Conservation (phyloP, 2,329 filamentous ascomycete species). For the Fusarium miscanthi region DNA sequence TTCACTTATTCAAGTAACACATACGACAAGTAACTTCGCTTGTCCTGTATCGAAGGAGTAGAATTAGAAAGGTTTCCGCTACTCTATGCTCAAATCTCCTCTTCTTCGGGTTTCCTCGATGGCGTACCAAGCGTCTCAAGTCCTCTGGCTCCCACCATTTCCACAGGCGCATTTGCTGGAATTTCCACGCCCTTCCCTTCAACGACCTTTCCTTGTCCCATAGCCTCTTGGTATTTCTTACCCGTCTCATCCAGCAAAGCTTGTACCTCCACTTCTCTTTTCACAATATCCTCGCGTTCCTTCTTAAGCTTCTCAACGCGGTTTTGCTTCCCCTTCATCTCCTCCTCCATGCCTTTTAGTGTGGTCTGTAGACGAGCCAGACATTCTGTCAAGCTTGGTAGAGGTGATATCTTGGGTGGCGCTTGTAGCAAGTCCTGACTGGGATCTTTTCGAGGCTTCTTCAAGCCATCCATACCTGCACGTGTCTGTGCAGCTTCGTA, state of each 20-base stretch:
- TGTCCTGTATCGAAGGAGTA: background rate
- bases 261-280: conserved; percentile 83
- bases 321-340: conserved; percentile 68
- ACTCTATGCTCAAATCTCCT: conserved; percentile 19
- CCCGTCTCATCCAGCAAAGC: conserved; percentile 83
- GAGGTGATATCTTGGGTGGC: conserved; percentile 78
- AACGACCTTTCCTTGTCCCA: conserved; percentile 48
- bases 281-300: conserved; percentile 75
- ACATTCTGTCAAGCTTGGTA: conserved; percentile 78
- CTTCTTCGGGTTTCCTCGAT: conserved; percentile 41
- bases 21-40: background rate
- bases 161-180: conserved; percentile 26
- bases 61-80: background rate
- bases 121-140: conserved; percentile 51
- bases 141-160: conserved; percentile 49
- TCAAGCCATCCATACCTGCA: conserved; percentile 82
- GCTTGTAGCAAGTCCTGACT: conserved; percentile 62
- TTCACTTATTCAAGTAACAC: background rate
- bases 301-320: conserved; percentile 73
- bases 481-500: conserved; percentile 90
- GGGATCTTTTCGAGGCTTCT: conserved; percentile 54
- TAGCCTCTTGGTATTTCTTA: conserved; percentile 65
- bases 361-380: conserved; percentile 71
- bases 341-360: conserved; percentile 71
- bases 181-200: conserved; percentile 38